Percentiles rank a stretch among this genome's conserved stretches.
These are phyloP conservation scores for Sarocladium oryzae DNA, from an alignment of 2,329 filamentous ascomycete species.

Conservation along the genomic window DNA sequence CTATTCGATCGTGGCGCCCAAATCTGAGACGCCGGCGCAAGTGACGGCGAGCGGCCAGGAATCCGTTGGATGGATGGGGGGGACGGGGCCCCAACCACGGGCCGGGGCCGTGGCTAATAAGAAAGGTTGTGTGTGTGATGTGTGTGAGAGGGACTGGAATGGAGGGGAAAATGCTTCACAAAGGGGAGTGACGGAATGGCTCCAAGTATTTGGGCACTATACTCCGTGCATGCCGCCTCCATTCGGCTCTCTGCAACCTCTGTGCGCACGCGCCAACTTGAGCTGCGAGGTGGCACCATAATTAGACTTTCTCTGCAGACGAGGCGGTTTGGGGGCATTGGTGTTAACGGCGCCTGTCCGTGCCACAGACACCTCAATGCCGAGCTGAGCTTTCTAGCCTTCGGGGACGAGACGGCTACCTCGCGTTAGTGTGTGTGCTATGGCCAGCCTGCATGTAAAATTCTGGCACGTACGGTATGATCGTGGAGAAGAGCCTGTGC, in stretches of 20 bases:
- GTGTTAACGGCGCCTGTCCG: background rate
- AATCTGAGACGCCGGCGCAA: constrained; percentile 3
- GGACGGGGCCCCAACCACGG: constrained; percentile 2
- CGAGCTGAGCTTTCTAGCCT: background rate
- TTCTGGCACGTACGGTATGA: no score
- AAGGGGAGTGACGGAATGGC: background rate
- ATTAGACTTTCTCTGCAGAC: no score
- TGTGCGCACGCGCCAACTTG: no score
- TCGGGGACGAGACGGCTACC: background rate
- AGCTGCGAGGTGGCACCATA: no score
- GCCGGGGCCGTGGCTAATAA: background rate
- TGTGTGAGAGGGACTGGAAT: background rate
- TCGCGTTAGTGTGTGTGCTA: background rate
- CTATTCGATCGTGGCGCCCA: constrained; percentile 5
- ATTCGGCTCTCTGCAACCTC: no score
- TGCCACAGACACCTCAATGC: background rate
- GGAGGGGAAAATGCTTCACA: background rate
- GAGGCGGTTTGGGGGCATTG: no score
- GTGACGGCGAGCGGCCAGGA: background rate
- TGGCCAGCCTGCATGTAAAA: no score
- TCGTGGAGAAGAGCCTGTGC: no score
- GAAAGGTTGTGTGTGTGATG: background rate
- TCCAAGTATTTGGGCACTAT: background rate
- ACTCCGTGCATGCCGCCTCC: no score
- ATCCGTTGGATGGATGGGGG: constrained; percentile 2